A percentile compares a stretch with the other conserved stretches of the same genome.
These are phyloP conservation scores for Theobroma grandiflorum DNA, from an alignment of 441 rosid genomes.

Conservation along the genomic window DNA sequence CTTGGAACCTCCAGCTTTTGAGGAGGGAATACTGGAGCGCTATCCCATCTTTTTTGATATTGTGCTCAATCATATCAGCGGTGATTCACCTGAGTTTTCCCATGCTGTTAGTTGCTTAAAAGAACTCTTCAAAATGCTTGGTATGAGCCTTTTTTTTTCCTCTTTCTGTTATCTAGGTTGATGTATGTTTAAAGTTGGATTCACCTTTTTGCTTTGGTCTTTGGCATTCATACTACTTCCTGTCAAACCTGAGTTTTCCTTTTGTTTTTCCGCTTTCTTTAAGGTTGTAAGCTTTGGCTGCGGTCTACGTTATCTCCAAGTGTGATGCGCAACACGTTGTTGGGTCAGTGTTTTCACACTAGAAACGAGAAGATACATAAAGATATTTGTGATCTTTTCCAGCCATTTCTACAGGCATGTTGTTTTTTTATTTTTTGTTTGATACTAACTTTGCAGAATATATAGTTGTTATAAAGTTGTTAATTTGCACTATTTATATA, in stretches of 20 bases:
- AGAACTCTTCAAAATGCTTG: conserved; percentile 97
- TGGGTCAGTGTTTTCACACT: conserved; percentile 99
- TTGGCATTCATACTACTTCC: background rate
- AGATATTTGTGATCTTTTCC: conserved; percentile 97
- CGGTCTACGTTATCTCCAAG: conserved; percentile 97
- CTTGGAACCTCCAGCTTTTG: conserved; percentile 96
- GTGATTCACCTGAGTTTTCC: conserved; percentile 92
- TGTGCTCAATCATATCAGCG: conserved; percentile 89
- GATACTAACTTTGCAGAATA: conserved; percentile 1
- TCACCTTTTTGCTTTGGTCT: conserved; percentile 7
- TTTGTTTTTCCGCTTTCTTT: conserved; percentile 32
- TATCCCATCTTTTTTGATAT: conserved; percentile 96
- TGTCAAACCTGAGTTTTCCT: conserved; percentile 7
- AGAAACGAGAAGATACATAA: conserved; percentile 93
- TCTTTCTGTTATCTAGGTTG: conserved; percentile 13
- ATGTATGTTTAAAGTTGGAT: conserved; percentile 18
- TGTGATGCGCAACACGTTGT: conserved; percentile 95
- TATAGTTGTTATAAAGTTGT: conserved; percentile 28
- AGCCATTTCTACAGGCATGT: conserved; percentile 93
- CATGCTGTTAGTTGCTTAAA: conserved; percentile 90
- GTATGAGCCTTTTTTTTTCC: conserved; percentile 48
- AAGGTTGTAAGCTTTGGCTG: conserved; percentile 99
- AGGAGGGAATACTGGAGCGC: conserved; percentile 96
- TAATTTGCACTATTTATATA: conserved; percentile 34
- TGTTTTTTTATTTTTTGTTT: conserved; percentile 17